Evolutionary conservation across 805 yeast genomes (phyloP), one percentile per base, ranked within the genome.

Genomic region (Starmerella khaoyaiensis): DNA sequence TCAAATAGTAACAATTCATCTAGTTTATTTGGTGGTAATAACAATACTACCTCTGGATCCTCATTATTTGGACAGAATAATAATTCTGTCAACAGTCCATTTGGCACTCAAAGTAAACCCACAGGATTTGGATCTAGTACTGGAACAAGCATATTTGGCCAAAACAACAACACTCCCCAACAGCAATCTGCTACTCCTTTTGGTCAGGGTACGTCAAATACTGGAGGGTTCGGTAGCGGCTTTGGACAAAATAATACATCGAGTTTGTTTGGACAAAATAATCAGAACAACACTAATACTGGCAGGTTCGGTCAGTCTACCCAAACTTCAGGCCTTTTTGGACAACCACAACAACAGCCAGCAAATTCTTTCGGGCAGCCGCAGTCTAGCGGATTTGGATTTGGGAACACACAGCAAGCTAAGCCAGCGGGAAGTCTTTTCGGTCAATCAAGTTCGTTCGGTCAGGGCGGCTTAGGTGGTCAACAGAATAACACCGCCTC

Each of bases 261-360:
- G 29, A 15, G 18, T 23, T 19, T 20, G n/a, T 37, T 37, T 8
- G 41, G 41, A 30, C 33, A 30, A 18, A 36, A 23, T 28, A 35
- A 26, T 35, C 22, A 18, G 18, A 36, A 21, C 31, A 39, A 42
- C 31, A 28, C 54, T 21, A 33, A 51, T 14, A 54, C 56, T 5
- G 57, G 58, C 3, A 37, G 55, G 17, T 50, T 53, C 33, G 61
- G 62, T 22, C 43, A 29, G n/a, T 25, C 15, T 29, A 25, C 22
- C 17, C 4, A 12, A 6, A 4, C 27, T 4, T 4, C 32, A 12
- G 19, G 20, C 21, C 10, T 23, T 5, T 36, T 40, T 23, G 39
- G 36, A 12, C 37, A 37, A 30, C 17, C 32, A 3, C 30, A 33
- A 18, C 31, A 25, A 21, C 33, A 20, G 25, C 24, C 15, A n/a